These are phyloP conservation scores for Parsonsia alboflavescens DNA, from an alignment of 257 asterid species.

Conservation along the genomic window DNA sequence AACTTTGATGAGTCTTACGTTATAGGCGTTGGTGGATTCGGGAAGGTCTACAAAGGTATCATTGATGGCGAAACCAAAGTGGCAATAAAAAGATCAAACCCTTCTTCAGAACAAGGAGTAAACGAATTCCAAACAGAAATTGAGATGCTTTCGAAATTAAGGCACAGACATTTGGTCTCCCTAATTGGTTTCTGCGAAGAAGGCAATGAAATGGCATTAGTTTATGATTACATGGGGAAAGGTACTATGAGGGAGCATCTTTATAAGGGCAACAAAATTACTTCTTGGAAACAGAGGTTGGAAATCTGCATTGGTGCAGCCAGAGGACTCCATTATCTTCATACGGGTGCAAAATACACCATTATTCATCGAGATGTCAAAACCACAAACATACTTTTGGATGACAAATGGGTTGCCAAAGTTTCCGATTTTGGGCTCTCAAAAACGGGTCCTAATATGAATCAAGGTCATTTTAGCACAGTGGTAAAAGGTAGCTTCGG, in stretches of 20 bases:
- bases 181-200: constrained; percentile 86
- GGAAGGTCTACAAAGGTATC: constrained; percentile 78
- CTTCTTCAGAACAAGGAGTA: constrained; percentile 85
- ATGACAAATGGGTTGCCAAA: constrained; percentile 87
- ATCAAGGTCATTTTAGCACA: constrained; percentile 77
- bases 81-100: constrained; percentile 84
- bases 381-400: constrained; percentile 75
- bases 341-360: constrained; percentile 78
- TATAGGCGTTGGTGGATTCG: constrained; percentile 92
- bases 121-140: constrained; percentile 82
- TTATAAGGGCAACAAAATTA: constrained; percentile 57
- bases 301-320: constrained; percentile 84
- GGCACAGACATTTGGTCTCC: constrained; percentile 79
- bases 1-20: constrained; percentile 81
- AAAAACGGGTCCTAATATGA: constrained; percentile 76
- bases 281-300: constrained; percentile 68
- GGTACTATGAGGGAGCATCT: constrained; percentile 88
- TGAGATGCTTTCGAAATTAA: constrained; percentile 73
- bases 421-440: constrained; percentile 89
- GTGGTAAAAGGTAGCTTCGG: constrained; percentile 90
- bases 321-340: constrained; percentile 80
- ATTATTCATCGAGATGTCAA: constrained; percentile 91
- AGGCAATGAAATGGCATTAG: constrained; percentile 73
- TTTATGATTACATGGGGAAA: constrained; percentile 76
- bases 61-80: constrained; percentile 55